Evolutionary conservation across 1,284 basidiomycete species (phyloP), one percentile per base, ranked within the genome.

Genomic region (Phellinidium pouzarii): DNA sequence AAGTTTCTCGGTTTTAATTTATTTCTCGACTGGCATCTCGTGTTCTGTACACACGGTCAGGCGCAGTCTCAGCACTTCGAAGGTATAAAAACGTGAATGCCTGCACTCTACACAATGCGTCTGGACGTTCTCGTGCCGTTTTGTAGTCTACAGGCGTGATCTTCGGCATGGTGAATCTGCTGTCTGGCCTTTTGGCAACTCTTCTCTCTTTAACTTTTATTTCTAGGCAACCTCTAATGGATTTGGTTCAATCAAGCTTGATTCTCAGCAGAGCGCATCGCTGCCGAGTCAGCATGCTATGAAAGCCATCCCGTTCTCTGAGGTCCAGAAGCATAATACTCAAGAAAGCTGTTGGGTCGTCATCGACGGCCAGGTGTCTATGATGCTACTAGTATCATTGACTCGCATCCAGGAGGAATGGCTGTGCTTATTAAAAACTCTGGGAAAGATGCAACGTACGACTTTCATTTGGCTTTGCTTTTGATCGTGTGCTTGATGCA

Each of bases 391-490:
- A 68, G 70, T 8, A 77, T 81, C 50, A 56, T 80, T 44, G 69
- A 71, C 25, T 61, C 66, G 44, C 79, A 82, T 58, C 79, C 79
- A 0, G 79, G 77, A 20, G 79, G 79, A 5, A 64, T 68, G 3
- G 69, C 67, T 20, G 68, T 77, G 19, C 72, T 82, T 45, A 60
- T 79, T 37, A 70, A 73, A 48, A 69, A 74, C 40, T 74, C 77
- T 2, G 78, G 79, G 7, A 72, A 71, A 58, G 79, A 82, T 56
- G 78, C 74, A n/a, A 78, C 78, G 71, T 72, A 56, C 8, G 6
- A 7, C 48, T 42, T 31, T 42, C 29, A 27, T 17, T 36, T 20
- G 34, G 40, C 27, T 34, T 36, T 14, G 26, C 20, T 44, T 44
- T 44, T 53, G 17, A 48, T 46, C 20, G 26, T n/a, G 5, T 3